Percentiles rank a stretch among this genome's conserved stretches.
Conservation (phyloP, 23 red algal species). For the Agarophyton chilense region DNA sequence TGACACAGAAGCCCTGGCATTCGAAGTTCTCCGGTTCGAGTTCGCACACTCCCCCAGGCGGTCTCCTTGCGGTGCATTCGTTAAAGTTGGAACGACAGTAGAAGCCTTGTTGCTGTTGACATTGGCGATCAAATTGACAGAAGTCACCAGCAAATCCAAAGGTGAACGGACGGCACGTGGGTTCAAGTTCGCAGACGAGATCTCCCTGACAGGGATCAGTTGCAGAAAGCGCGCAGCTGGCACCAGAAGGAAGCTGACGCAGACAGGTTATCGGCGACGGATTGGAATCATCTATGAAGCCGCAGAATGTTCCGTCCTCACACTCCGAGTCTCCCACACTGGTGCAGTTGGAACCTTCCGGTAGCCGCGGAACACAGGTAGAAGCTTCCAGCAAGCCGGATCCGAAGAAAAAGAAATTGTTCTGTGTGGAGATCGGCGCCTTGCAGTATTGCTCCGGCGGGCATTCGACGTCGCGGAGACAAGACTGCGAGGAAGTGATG, state of each 20-base stretch:
- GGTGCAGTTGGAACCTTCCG: not conserved
- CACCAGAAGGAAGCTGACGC: not conserved
- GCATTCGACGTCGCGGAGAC: conserved; percentile 4
- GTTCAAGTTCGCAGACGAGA: not conserved
- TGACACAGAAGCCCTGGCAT: conserved; percentile 4
- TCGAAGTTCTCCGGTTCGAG: not conserved
- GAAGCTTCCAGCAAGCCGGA: not conserved
- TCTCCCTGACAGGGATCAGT: not conserved
- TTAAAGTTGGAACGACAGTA: not conserved
- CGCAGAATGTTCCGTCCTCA: not conserved
- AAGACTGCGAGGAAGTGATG: conserved; percentile 31
- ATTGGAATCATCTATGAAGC: not conserved
- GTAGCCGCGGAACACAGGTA: not conserved
- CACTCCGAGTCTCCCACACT: not conserved
- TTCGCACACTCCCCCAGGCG: not conserved
- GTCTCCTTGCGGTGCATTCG: not conserved
- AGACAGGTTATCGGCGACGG: not conserved
- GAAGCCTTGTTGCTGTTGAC: not conserved
- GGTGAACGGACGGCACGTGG: not conserved
- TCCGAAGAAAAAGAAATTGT: not conserved
- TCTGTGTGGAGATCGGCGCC: not conserved
- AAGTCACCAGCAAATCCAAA: not conserved
- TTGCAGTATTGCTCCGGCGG: conserved; percentile 6
- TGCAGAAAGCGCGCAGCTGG: not conserved
- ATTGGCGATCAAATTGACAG: not conserved